These are phyloP conservation scores for Alloteropsis semialata DNA, from an alignment of 176 grass and related monocot species.

Conservation along the genomic window DNA sequence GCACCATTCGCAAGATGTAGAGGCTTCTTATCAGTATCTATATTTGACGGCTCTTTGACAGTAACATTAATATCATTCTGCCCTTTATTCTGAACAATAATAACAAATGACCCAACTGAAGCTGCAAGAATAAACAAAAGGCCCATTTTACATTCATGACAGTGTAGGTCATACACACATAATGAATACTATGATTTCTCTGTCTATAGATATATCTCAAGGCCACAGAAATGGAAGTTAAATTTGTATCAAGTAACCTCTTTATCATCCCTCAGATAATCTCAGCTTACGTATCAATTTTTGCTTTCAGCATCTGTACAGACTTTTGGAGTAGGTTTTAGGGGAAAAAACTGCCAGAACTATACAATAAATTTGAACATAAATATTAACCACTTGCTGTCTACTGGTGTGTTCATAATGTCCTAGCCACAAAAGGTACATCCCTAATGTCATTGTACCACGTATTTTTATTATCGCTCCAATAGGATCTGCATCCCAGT, in stretches of 20 bases:
- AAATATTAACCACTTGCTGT: not conserved
- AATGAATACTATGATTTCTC: not conserved
- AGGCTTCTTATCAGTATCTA: conserved; percentile 7
- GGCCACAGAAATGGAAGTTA: not conserved
- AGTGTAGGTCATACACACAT: not conserved
- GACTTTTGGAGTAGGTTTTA: not conserved
- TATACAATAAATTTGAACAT: not conserved
- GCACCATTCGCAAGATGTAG: conserved; percentile 22
- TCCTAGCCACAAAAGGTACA: not conserved
- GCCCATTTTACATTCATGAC: not conserved
- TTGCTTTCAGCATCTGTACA: not conserved
- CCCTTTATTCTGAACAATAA: conserved; percentile 54
- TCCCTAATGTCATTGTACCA: not conserved
- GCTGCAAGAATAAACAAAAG: conserved; percentile 42
- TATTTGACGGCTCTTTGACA: conserved; percentile 34
- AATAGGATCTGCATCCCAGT: too few relatives aligned
- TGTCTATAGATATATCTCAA: conserved; percentile 16
- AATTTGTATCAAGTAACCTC: not conserved
- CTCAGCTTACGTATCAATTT: not conserved
- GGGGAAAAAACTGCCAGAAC: not conserved
- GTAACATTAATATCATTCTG: conserved; percentile 36
- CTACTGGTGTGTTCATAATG: not conserved
- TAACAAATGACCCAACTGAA: conserved; percentile 36
- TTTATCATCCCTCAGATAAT: not conserved
- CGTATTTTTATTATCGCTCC: not conserved